phyloP scores from a whole-genome alignment of 2,329 filamentous ascomycete genomes.

The Diaporthe humulicola region DNA sequence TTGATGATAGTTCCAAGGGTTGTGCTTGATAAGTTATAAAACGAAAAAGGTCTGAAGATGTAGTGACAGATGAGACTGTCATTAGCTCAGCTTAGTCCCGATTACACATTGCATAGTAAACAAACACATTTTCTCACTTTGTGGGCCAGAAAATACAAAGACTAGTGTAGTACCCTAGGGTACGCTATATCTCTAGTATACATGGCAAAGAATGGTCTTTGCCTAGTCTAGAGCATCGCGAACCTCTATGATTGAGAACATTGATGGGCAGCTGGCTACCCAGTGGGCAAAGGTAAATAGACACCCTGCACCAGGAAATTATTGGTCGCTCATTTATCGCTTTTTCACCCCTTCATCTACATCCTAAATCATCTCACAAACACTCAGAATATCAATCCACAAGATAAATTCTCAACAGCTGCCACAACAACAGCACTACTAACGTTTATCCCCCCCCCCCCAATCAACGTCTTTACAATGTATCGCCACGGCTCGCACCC shows the following conservation, averaged over 20 bases:
- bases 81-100: background rate
- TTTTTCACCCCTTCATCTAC: background rate
- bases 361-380: background rate
- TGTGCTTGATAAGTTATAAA: background rate
- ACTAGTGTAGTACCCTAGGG: background rate
- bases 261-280: background rate
- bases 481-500: background rate
- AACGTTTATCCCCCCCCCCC: background rate
- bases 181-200: background rate
- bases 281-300: background rate
- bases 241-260: background rate
- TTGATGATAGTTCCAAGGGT: background rate
- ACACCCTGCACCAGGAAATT: too few relatives aligned
- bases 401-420: background rate
- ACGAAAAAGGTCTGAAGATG: background rate
- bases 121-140: background rate
- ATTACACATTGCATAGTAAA: background rate
- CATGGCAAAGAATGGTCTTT: background rate
- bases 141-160: background rate
- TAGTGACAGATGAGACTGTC: background rate
- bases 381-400: background rate
- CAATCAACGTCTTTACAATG: background rate
- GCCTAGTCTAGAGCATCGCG: background rate
- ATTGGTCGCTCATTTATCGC: background rate
- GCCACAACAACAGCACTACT: background rate